Evolutionary conservation across 495 filamentous ascomycete genomes (phyloP).

Genomic region (Talaromyces ruber): DNA sequence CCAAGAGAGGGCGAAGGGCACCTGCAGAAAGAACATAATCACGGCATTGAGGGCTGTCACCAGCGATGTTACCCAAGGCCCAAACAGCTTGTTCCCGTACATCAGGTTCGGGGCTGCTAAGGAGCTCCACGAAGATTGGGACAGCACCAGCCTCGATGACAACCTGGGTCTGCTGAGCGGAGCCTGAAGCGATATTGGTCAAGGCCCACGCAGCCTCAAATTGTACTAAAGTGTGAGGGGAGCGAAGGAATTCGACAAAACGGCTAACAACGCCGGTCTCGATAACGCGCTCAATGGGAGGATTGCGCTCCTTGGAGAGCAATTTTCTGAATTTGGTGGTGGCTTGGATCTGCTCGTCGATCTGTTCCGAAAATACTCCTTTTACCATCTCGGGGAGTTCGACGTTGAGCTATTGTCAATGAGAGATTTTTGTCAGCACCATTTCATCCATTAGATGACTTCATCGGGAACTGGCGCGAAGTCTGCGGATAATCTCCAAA

Average conservation of each 20-base stretch:
- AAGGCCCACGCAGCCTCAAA: conserved; percentile 99
- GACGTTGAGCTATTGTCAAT: conserved; percentile 69
- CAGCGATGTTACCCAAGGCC: conserved; percentile 98
- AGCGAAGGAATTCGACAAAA: conserved; percentile 97
- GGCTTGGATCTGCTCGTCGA: conserved; percentile 96
- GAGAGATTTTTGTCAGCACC: conserved; percentile 27
- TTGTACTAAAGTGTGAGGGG: conserved; percentile 95
- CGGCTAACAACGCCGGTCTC: conserved; percentile 96
- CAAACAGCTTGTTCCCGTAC: conserved; percentile 98
- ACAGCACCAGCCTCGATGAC: conserved; percentile 98
- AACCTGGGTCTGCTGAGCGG: conserved; percentile 93
- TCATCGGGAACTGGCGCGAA: not conserved
- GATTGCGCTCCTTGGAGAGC: conserved; percentile 97
- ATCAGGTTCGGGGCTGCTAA: conserved; percentile 93
- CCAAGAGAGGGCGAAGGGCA: conserved; percentile 81
- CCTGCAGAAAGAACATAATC: conserved; percentile 89
- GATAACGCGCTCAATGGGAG: conserved; percentile 97
- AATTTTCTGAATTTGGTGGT: conserved; percentile 99
- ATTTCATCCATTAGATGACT: conserved; percentile 3
- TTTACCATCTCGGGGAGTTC: conserved; percentile 97
- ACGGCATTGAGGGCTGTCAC: conserved; percentile 93
- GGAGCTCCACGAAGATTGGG: conserved; percentile 94
- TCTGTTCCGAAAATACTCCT: conserved; percentile 97
- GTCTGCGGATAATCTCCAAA: conserved; percentile 16
- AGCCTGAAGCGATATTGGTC: conserved; percentile 98